Conservation (phyloP, 345 rosid species). For the Ceriops zippeliana region DNA sequence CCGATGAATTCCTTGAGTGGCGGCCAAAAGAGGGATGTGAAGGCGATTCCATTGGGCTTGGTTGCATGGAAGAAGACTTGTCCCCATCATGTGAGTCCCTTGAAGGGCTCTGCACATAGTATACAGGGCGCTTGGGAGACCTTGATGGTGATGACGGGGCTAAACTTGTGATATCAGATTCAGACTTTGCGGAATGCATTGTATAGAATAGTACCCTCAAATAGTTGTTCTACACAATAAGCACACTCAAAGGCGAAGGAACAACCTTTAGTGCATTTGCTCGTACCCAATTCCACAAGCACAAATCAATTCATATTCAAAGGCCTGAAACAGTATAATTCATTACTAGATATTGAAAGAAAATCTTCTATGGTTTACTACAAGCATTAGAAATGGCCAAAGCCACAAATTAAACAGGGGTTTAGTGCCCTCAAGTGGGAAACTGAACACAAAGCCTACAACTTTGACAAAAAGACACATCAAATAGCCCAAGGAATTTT, state of each 20-base stretch:
- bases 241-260: background rate
- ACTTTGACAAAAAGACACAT: too few species aligned
- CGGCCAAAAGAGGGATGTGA: slow-evolving; percentile 77
- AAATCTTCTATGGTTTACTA: background rate
- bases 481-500: too few species aligned
- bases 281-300: background rate
- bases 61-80: slow-evolving; percentile 69
- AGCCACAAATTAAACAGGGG: background rate
- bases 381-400: background rate
- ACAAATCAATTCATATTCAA: slow-evolving; percentile 1
- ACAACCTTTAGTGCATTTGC: background rate
- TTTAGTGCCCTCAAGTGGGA: background rate
- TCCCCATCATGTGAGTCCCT: slow-evolving; percentile 92
- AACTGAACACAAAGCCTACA: too few species aligned
- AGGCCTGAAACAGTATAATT: background rate
- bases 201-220: background rate
- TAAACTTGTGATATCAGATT: slow-evolving; percentile 69
- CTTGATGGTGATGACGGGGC: slow-evolving; percentile 78
- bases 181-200: slow-evolving; percentile 64
- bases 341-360: background rate
- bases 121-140: slow-evolving; percentile 68
- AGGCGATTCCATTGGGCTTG: slow-evolving; percentile 79
- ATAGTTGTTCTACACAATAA: background rate
- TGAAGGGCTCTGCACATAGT: slow-evolving; percentile 83
- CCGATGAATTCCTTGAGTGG: slow-evolving; percentile 81